Evolutionary conservation across 768 basidiomycete genomes (phyloP).

Genomic region (Lyophyllum atratum): DNA sequence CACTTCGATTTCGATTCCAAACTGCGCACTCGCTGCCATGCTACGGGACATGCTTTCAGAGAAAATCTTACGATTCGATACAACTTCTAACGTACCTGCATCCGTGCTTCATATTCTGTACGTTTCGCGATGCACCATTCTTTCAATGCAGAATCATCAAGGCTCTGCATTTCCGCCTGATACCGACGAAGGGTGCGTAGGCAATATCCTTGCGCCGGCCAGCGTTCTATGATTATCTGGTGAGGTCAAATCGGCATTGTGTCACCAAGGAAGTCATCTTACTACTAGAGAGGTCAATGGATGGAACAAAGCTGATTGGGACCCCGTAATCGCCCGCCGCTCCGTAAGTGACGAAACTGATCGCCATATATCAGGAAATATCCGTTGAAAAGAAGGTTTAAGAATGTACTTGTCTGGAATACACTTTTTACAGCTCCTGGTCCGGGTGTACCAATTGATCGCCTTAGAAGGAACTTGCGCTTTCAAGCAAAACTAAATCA

Average conservation of each 20-base stretch:
- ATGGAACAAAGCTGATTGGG: background rate
- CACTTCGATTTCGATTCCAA: conserved; percentile 11
- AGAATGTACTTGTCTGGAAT: conserved; percentile 12
- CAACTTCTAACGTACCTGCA: conserved; percentile 5
- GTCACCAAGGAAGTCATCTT: background rate
- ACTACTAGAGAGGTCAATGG: background rate
- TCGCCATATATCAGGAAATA: background rate
- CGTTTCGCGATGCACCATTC: conserved; percentile 10
- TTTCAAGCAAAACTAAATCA: conserved; percentile 11
- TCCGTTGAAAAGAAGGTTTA: background rate
- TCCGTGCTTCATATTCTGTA: background rate
- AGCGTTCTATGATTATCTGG: background rate
- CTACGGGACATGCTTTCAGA: conserved; percentile 4
- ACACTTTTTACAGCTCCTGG: conserved; percentile 21
- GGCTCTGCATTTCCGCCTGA: background rate
- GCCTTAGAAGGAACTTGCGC: conserved; percentile 2
- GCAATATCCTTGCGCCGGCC: background rate
- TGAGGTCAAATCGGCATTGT: background rate
- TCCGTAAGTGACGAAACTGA: background rate
- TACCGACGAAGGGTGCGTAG: conserved; percentile 4
- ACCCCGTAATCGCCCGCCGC: background rate
- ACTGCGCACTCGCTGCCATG: conserved; percentile 16
- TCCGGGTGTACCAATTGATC: conserved; percentile 14
- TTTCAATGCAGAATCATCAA: background rate
- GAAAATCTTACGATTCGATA: background rate